Evolutionary conservation across 179 eudicot species (phyloP).

Genomic region (Drosera spatulata): DNA sequence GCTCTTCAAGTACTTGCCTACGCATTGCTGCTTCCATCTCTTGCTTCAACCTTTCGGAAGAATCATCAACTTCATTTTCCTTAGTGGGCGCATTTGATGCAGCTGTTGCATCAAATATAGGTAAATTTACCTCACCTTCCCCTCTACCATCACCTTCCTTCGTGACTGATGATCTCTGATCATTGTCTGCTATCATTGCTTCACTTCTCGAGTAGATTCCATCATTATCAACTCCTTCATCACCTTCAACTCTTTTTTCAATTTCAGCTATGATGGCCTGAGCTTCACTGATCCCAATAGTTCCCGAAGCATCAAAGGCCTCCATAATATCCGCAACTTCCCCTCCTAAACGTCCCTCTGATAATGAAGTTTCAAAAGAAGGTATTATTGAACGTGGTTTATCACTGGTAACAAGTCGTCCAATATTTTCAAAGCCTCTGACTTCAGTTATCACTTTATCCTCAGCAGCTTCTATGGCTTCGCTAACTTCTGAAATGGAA

Average conservation of each 20-base stretch:
- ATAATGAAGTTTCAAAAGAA: background rate
- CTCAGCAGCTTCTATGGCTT: background rate
- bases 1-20: constrained; percentile 46
- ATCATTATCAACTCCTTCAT: background rate
- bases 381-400: background rate
- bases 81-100: background rate
- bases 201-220: background rate
- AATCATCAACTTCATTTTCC: constrained; percentile 23
- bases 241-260: background rate
- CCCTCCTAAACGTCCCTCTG: background rate
- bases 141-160: background rate
- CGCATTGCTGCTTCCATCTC: constrained; percentile 56
- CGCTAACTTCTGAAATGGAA: background rate
- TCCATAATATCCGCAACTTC: background rate
- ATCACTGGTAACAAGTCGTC: background rate
- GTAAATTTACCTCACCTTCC: constrained; percentile 4
- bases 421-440: background rate
- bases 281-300: background rate
- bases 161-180: background rate
- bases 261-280: background rate
- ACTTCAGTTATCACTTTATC: background rate
- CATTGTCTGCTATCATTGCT: background rate
- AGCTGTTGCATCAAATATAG: constrained; percentile 4
- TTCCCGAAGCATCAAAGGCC: background rate
- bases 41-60: constrained; percentile 32